A percentile compares a stretch with the other conserved stretches of the same genome.
Evolutionary conservation across 2,329 filamentous ascomycete genomes (phyloP).

Genomic region (Fusarium longipes): DNA sequence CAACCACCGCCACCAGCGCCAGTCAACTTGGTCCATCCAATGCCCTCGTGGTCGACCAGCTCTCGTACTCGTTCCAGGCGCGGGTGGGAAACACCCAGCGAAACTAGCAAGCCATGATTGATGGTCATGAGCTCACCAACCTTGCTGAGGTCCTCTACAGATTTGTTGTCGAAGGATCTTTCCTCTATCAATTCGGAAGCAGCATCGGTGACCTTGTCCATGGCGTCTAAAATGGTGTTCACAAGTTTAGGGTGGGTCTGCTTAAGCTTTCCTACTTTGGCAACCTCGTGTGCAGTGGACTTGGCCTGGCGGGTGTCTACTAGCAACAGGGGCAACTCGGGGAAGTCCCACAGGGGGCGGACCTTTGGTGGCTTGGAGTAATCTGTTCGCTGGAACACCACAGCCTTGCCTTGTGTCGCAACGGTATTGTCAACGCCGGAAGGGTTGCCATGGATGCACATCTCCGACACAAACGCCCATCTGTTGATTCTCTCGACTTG

Average conservation of each 20-base stretch:
- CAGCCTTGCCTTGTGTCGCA: constrained; percentile 90
- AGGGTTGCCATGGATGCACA: constrained; percentile 97
- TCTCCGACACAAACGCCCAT: constrained; percentile 96
- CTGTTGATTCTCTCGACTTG: constrained; percentile 96
- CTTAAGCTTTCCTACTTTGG: constrained; percentile 81
- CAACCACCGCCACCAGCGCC: constrained; percentile 96
- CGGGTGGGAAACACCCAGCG: constrained; percentile 93
- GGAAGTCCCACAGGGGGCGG: constrained; percentile 83
- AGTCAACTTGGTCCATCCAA: constrained; percentile 98
- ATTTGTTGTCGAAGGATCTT: constrained; percentile 74
- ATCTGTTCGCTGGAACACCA: constrained; percentile 86
- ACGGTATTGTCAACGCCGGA: constrained; percentile 98
- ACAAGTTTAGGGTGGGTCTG: constrained; percentile 80
- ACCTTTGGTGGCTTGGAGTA: constrained; percentile 82
- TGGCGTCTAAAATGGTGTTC: constrained; percentile 83
- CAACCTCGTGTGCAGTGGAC: constrained; percentile 86
- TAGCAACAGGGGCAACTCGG: constrained; percentile 88
- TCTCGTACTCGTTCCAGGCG: constrained; percentile 91
- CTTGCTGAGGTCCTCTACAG: constrained; percentile 72
- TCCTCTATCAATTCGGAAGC: constrained; percentile 66
- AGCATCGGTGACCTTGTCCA: constrained; percentile 75
- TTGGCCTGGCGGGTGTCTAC: constrained; percentile 91
- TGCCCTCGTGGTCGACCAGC: constrained; percentile 85
- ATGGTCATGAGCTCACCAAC: constrained; percentile 91
- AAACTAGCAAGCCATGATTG: constrained; percentile 92